Evolutionary conservation across 208 protist genomes (phyloP).

Genomic region (Balamuthia mandrillaris): DNA sequence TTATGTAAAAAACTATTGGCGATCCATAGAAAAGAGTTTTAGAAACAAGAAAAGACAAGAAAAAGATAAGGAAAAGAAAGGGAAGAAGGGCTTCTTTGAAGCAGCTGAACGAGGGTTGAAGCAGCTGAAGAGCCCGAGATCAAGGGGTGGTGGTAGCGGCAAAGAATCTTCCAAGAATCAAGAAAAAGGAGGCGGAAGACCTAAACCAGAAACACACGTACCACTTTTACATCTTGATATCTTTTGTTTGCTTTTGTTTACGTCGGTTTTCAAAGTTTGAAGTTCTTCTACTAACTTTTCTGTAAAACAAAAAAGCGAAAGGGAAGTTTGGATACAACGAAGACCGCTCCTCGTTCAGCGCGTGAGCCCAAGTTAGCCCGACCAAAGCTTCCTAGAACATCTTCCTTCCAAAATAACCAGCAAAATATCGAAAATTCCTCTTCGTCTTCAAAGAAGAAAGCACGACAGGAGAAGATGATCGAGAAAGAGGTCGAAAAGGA

Average conservation of each 20-base stretch:
- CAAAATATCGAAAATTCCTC: neutral
- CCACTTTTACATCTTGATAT: neutral
- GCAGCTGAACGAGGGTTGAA: neutral
- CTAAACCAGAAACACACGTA: neutral
- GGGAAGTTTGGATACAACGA: no score
- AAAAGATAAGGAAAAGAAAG: neutral
- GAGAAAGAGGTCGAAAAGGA: constrained; percentile 4
- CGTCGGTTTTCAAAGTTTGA: no score
- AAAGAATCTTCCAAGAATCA: no score
- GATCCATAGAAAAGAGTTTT: neutral
- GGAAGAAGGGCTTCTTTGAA: neutral
- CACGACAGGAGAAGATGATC: neutral
- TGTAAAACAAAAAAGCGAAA: no score
- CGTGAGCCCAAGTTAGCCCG: no score
- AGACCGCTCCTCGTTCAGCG: no score
- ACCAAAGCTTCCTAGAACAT: neutral
- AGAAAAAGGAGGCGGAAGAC: neutral
- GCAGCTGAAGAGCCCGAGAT: neutral
- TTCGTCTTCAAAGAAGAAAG: neutral
- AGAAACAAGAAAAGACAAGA: neutral
- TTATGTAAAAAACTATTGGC: no score
- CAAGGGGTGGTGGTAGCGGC: no score
- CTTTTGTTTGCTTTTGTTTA: neutral
- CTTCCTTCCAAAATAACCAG: neutral
- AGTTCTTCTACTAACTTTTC: no score